Base-by-base conservation (phyloP, 768 basidiomycete species). In the Trametes gibbosa region DNA sequence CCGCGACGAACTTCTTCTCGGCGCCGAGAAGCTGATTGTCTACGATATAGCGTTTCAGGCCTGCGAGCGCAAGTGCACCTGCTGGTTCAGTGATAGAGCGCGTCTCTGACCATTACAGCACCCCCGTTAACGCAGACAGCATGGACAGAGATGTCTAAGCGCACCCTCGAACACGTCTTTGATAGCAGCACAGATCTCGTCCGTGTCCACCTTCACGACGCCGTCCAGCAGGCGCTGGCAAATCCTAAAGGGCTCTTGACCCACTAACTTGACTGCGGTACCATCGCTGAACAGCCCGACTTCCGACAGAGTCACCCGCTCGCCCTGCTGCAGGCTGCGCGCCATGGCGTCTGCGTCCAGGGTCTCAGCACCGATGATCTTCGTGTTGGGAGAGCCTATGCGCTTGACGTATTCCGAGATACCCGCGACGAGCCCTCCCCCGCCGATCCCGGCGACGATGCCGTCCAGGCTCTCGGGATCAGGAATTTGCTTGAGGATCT, bases 81-180 rank as follows among this genome's bases (percentile, higher is more conserved):
- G 97, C 90, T 0, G 97, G 97, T 71, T 99, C 97, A 0, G 96
- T 95, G 42, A 99, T 84, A 10, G 95, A 95, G 35, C 97, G 86
- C 0, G 96, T 98, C 71, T 98, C 97, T 95, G 21, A 37, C 12
- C 21, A 12, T 13, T 12, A 17, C 34, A 17, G 5, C 13, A 23
- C 12, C 19, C 27, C 21, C 5, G 13, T 39, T 19, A 37, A 14
- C 23, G 9, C 35, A 7, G n/a, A n/a, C 3, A 16, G 16, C 21
- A 37, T 37, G 23, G 21, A 23, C 10, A 23, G 13, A 49, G 17
- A 23, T 4, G 13, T 25, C 23, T 32, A 5, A 7, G 61, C 77
- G 58, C 61, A 92, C 96, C 96, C 77, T 98, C 95, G 68, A 98
- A 99, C 29, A 98, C 89, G 68, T 99, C 97, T 75, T 98, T 98